Evolutionary conservation across 2,329 filamentous ascomycete species (phyloP).

Genomic region (Camptophora hylomeconis): DNA sequence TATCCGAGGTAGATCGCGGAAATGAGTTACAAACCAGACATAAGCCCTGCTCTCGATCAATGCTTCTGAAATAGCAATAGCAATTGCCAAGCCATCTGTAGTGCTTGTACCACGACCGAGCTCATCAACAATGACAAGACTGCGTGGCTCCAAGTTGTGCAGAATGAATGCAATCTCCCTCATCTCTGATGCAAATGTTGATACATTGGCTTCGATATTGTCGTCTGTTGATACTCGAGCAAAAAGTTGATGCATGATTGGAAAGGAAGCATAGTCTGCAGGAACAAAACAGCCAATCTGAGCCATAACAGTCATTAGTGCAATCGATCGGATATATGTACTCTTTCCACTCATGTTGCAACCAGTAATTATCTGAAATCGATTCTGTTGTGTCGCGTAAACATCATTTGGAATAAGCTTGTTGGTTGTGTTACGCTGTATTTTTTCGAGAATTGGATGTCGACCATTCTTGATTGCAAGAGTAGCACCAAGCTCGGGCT

Average conservation of each 20-base stretch:
- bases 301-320: constrained; percentile 80
- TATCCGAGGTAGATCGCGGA: constrained; percentile 65
- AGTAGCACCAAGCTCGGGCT: constrained; percentile 55
- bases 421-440: constrained; percentile 37
- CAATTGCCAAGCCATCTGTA: constrained; percentile 76
- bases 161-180: constrained; percentile 89
- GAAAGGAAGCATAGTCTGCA: constrained; percentile 67
- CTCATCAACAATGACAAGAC: constrained; percentile 79
- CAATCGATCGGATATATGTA: constrained; percentile 79
- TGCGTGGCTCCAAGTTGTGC: constrained; percentile 62
- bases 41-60: constrained; percentile 65
- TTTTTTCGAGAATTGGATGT: constrained; percentile 68
- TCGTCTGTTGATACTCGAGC: constrained; percentile 79
- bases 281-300: constrained; percentile 88
- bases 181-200: constrained; percentile 92
- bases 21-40: constrained; percentile 92
- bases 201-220: constrained; percentile 78
- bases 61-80: constrained; percentile 78
- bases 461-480: constrained; percentile 61
- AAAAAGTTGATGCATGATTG: constrained; percentile 72
- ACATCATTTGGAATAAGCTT: constrained; percentile 82
- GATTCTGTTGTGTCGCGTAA: constrained; percentile 64
- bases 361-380: constrained; percentile 88
- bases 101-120: constrained; percentile 84
- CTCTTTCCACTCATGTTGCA: constrained; percentile 98